A percentile compares a stretch with the other conserved stretches of the same genome.
phyloP scores from a whole-genome alignment of 2,329 filamentous ascomycete species.

The Fusarium sp. region DNA sequence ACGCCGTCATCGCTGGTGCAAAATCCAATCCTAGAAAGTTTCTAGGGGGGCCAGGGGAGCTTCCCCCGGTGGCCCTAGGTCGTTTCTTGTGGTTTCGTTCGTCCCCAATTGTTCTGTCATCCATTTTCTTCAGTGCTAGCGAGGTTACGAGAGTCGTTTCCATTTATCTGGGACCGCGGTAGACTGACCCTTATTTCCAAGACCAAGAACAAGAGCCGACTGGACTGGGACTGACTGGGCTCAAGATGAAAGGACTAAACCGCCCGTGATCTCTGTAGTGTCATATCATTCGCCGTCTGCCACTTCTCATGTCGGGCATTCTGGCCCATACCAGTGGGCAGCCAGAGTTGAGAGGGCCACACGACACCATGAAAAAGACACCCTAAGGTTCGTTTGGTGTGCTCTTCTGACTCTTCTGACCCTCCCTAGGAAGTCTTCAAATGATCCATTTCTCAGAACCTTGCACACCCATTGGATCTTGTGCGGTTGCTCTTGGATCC shows the following conservation, averaged over 20 bases:
- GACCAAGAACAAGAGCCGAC: conserved; percentile 2
- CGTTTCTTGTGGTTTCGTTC: conserved; percentile 28
- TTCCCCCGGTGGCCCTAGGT: conserved; percentile 30
- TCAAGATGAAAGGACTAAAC: conserved; percentile 18
- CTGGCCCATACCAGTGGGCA: conserved; percentile 33
- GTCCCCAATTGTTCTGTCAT: conserved; percentile 36
- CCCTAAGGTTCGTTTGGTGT: conserved; percentile 33
- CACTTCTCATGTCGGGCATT: conserved; percentile 13
- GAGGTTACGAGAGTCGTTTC: conserved; percentile 23
- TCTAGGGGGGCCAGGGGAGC: conserved; percentile 33
- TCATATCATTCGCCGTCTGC: conserved; percentile 31
- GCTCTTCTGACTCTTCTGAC: conserved; percentile 40
- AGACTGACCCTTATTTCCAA: conserved; percentile 22
- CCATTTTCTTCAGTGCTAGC: conserved; percentile 20
- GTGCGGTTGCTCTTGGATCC: conserved; percentile 16
- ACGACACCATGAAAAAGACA: conserved; percentile 27
- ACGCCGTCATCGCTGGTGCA: conserved; percentile 23
- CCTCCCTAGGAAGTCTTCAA: conserved; percentile 17
- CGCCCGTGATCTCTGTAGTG: conserved; percentile 34
- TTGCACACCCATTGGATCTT: conserved; percentile 27
- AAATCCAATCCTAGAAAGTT: conserved; percentile 21
- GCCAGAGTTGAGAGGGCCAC: conserved; percentile 35
- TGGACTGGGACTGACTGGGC: conserved; percentile 8
- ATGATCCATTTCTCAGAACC: conserved; percentile 24
- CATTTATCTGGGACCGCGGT: conserved; percentile 30